Evolutionary conservation across 2,329 filamentous ascomycete species (phyloP).

Genomic region (Plenodomus lindquistii): DNA sequence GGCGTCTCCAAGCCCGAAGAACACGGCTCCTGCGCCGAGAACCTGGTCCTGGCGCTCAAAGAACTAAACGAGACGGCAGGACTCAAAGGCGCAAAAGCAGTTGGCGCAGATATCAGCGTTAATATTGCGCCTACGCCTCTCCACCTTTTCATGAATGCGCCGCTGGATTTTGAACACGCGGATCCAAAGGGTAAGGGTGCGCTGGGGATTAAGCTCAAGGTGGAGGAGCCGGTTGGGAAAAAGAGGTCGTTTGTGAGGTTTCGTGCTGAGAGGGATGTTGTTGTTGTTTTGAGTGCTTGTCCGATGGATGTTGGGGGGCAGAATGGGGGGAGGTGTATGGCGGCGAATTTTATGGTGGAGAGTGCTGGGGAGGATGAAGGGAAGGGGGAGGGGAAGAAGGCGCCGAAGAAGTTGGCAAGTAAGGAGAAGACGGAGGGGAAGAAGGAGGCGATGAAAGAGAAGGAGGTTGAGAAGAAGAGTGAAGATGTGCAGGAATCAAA

Average conservation of each 20-base stretch:
- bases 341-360: constrained; percentile 46
- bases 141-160: constrained; percentile 49
- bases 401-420: constrained; percentile 20
- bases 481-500: constrained; percentile 1
- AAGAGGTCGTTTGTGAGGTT: constrained; percentile 42
- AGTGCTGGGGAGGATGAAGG: constrained; percentile 31
- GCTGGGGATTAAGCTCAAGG: constrained; percentile 31
- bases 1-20: constrained; percentile 51
- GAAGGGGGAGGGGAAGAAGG: constrained; percentile 19
- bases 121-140: constrained; percentile 53
- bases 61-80: constrained; percentile 53
- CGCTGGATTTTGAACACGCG: constrained; percentile 20
- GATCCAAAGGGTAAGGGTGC: constrained; percentile 28
- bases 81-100: constrained; percentile 50
- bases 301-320: constrained; percentile 44
- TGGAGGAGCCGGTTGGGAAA: constrained; percentile 40
- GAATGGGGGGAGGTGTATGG: constrained; percentile 45
- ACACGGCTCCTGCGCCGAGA: constrained; percentile 54
- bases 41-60: constrained; percentile 53
- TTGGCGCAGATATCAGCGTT: constrained; percentile 54
- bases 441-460: constrained; percentile 12
- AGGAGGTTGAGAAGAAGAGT: constrained; percentile 1
- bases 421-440: constrained; percentile 17
- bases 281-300: constrained; percentile 44
- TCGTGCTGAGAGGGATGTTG: constrained; percentile 41